Conservation (phyloP, 116 monocot genomes). For the Thalassia testudinum region DNA sequence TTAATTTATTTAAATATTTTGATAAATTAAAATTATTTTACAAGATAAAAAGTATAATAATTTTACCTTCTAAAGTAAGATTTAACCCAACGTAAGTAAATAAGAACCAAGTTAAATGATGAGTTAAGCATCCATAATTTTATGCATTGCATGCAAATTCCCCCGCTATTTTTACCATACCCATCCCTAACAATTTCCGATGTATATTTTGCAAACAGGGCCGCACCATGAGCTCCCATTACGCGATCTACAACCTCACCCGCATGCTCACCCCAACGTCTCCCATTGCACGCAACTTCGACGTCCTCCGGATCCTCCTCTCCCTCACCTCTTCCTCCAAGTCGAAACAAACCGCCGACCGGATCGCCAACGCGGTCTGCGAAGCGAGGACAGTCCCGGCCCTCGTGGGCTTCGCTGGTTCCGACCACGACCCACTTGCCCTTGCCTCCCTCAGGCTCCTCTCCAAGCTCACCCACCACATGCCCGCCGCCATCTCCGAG, state of each 20-base stretch:
- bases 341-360: slow-evolving; percentile 8
- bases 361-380: slow-evolving; percentile 26
- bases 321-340: slow-evolving; percentile 10
- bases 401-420: slow-evolving; percentile 31
- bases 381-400: slow-evolving; percentile 9
- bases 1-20: no score
- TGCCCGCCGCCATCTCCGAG: slow-evolving; percentile 42
- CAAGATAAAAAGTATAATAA: no score
- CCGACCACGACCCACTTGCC: slow-evolving; percentile 22
- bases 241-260: slow-evolving; percentile 26
- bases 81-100: no score
- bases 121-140: no score
- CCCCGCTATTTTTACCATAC: no score
- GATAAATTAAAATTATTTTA: no score
- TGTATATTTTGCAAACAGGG: slow-evolving; percentile 32
- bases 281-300: slow-evolving; percentile 24
- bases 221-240: slow-evolving; percentile 36
- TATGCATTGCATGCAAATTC: no score
- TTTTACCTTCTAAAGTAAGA: no score
- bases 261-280: slow-evolving; percentile 23
- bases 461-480: slow-evolving; percentile 24
- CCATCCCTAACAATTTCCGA: no score
- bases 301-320: slow-evolving; percentile 35
- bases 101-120: no score
- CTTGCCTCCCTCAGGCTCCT: slow-evolving; percentile 30